Conservation (phyloP, 1,139 yeast genomes). For the Hemisphaericaspora subhashii region DNA sequence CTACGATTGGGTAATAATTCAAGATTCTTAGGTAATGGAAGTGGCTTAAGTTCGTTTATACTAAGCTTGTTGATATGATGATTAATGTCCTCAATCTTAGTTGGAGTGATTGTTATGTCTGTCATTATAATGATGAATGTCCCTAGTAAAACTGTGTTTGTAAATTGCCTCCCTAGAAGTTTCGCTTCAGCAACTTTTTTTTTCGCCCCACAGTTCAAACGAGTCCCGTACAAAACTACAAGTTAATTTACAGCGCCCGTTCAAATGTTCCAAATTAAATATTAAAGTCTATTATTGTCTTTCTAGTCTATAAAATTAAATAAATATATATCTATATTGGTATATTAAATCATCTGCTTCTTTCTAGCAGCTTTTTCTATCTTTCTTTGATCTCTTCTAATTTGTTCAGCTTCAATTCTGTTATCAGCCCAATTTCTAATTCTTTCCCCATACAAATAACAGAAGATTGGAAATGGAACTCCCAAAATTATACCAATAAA, state of each 20-base stretch:
- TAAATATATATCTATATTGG: not conserved
- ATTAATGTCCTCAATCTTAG: constrained; percentile 2
- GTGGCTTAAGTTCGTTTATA: constrained; percentile 20
- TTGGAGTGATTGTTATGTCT: constrained; percentile 5
- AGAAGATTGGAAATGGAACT: constrained; percentile 45
- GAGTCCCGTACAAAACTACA: no score
- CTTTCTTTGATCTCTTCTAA: constrained; percentile 31
- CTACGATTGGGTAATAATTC: constrained; percentile 29
- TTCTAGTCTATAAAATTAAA: constrained; percentile 1
- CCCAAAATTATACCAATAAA: constrained; percentile 40
- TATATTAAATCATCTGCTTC: constrained; percentile 4
- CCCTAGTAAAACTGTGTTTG: no score
- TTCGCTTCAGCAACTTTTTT: no score
- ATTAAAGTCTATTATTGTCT: not conserved
- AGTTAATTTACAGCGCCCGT: no score
- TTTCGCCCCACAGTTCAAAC: no score
- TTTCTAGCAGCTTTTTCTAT: constrained; percentile 26
- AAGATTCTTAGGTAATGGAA: constrained; percentile 31
- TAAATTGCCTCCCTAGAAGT: not conserved
- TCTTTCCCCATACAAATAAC: constrained; percentile 41
- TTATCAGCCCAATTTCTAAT: constrained; percentile 38
- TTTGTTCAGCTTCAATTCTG: constrained; percentile 34
- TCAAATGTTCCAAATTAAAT: no score
- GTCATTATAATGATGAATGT: constrained; percentile 1
- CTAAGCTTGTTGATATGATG: constrained; percentile 9